phyloP scores from a whole-genome alignment of 345 rosid species.

The Pelargonium nanum region DNA sequence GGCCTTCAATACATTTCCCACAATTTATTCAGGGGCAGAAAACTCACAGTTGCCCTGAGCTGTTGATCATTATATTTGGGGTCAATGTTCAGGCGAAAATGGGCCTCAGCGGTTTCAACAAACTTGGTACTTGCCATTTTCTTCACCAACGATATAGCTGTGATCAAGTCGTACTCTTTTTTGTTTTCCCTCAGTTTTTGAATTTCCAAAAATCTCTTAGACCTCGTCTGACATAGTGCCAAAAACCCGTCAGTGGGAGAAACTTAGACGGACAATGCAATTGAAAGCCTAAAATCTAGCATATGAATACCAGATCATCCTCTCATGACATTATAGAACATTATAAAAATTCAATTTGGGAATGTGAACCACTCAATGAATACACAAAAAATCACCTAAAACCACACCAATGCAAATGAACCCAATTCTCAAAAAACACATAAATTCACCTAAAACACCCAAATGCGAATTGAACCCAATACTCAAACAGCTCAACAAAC shows the following conservation, averaged over 20 bases:
- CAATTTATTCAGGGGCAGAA: no score
- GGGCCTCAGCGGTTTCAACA: slow-evolving; percentile 86
- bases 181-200: slow-evolving; percentile 86
- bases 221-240: slow-evolving; percentile 66
- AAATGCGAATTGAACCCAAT: slow-evolving; percentile 11
- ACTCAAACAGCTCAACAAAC: slow-evolving; percentile 2
- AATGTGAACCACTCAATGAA: background rate
- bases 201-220: slow-evolving; percentile 96
- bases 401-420: slow-evolving; percentile 6
- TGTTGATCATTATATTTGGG: slow-evolving; percentile 97
- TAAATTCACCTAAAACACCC: background rate
- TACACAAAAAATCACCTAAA: background rate
- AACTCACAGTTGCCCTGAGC: slow-evolving; percentile 81
- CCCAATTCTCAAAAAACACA: slow-evolving; percentile 9
- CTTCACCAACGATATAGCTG: slow-evolving; percentile 77
- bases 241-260: slow-evolving; percentile 5
- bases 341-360: no score
- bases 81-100: slow-evolving; percentile 92
- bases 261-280: background rate
- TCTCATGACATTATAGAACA: background rate
- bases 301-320: background rate
- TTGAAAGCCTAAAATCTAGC: background rate
- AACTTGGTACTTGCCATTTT: slow-evolving; percentile 59
- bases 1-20: no score
- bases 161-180: slow-evolving; percentile 55